phyloP scores from a whole-genome alignment of 2,329 filamentous ascomycete species.

The Nemania abortiva region DNA sequence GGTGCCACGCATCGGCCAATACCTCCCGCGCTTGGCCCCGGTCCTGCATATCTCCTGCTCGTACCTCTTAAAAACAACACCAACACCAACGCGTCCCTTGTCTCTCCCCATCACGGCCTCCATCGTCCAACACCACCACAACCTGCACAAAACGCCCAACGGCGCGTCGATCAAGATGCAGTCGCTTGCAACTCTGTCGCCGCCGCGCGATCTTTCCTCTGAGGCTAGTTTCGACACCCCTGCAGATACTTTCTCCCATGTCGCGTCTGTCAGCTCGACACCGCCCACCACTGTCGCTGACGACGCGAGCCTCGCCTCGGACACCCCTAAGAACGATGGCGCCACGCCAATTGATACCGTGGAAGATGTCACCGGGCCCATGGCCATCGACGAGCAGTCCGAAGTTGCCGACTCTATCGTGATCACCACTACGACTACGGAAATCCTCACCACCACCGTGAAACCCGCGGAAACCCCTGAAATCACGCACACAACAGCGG shows the following conservation, averaged over 20 bases:
- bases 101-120: slow-evolving; percentile 35
- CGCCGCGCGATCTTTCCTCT: slow-evolving; percentile 49
- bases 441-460: slow-evolving; percentile 10
- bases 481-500: slow-evolving; percentile 30
- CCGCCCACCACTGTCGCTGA: slow-evolving; percentile 76
- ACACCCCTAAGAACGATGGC: slow-evolving; percentile 71
- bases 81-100: slow-evolving; percentile 45
- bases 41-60: slow-evolving; percentile 38
- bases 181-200: slow-evolving; percentile 43
- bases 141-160: slow-evolving; percentile 17
- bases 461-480: slow-evolving; percentile 27
- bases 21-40: slow-evolving; percentile 39
- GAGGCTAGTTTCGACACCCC: slow-evolving; percentile 49
- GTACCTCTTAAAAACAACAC: slow-evolving; percentile 46
- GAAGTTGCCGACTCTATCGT: slow-evolving; percentile 48
- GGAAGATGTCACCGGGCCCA: slow-evolving; percentile 46
- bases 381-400: slow-evolving; percentile 43
- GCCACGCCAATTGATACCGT: slow-evolving; percentile 64
- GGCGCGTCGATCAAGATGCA: slow-evolving; percentile 44
- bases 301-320: slow-evolving; percentile 67
- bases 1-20: slow-evolving; percentile 38
- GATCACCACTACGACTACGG: slow-evolving; percentile 40
- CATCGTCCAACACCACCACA: slow-evolving; percentile 38
- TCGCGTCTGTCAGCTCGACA: slow-evolving; percentile 71
- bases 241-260: slow-evolving; percentile 60